These are phyloP conservation scores for Aspergillus ochraceus DNA, from an alignment of 2,329 filamentous ascomycete species.

Conservation along the genomic window DNA sequence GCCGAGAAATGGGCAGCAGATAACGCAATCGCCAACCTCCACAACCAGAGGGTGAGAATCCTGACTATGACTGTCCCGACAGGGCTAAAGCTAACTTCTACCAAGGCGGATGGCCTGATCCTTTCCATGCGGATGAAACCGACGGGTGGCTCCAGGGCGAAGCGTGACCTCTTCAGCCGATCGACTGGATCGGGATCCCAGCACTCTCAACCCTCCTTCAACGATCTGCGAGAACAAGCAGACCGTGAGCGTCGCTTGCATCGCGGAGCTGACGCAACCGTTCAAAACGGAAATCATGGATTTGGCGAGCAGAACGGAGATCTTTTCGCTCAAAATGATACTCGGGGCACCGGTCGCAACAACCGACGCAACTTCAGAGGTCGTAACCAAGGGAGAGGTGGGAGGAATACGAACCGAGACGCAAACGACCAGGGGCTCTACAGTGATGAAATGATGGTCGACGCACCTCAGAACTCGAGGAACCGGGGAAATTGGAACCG, in stretches of 20 bases:
- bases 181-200: neutral
- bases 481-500: conserved; percentile 21
- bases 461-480: conserved; percentile 31
- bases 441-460: conserved; percentile 44
- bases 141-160: conserved; percentile 7
- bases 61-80: neutral
- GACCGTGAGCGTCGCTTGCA: conserved; percentile 39
- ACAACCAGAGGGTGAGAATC: conserved; percentile 58
- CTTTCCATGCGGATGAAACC: conserved; percentile 58
- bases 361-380: conserved; percentile 17
- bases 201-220: conserved; percentile 26
- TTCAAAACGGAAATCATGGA: conserved; percentile 42
- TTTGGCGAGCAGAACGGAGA: conserved; percentile 28
- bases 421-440: conserved; percentile 31
- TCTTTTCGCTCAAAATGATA: neutral
- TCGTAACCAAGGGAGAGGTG: conserved; percentile 10
- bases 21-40: conserved; percentile 60
- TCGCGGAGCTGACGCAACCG: conserved; percentile 33
- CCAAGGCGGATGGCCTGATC: conserved; percentile 59
- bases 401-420: conserved; percentile 11
- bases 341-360: conserved; percentile 12
- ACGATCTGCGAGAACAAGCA: conserved; percentile 40
- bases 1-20: conserved; percentile 57
- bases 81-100: conserved; percentile 22
- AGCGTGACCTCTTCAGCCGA: conserved; percentile 13